These are phyloP conservation scores for Pecoramyces ruminantium DNA, from an alignment of 192 early-diverging fungal genomes.

Conservation along the genomic window DNA sequence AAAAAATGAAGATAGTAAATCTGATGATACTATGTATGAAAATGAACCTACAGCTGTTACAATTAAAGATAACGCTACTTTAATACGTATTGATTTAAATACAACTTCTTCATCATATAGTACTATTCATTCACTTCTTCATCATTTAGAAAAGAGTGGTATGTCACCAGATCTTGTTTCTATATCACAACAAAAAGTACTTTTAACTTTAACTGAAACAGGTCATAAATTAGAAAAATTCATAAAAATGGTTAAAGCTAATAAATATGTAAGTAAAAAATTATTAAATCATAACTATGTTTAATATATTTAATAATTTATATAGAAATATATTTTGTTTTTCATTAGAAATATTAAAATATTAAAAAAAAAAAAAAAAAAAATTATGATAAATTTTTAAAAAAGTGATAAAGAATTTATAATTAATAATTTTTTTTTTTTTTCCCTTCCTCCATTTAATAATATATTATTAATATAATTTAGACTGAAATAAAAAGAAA, in stretches of 20 bases:
- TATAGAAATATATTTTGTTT: too few species aligned
- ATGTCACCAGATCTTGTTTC: not conserved
- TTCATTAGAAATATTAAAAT: too few species aligned
- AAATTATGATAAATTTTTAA: too few species aligned
- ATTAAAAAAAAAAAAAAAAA: too few species aligned
- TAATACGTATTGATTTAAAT: not conserved
- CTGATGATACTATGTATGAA: not conserved
- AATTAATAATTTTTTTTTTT: not conserved
- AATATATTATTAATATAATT: not conserved
- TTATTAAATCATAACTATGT: too few species aligned
- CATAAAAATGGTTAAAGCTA: not conserved
- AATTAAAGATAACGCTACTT: conserved; percentile 71
- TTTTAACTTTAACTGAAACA: not conserved
- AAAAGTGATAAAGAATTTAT: too few species aligned
- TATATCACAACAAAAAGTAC: not conserved
- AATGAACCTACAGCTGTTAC: conserved; percentile 65
- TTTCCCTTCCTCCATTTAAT: not conserved
- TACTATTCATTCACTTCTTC: not conserved
- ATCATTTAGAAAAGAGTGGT: not conserved
- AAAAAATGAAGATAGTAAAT: conserved; percentile 1
- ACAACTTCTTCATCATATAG: not conserved
- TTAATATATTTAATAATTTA: too few species aligned
- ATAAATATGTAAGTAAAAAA: not conserved
- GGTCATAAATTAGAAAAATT: not conserved
- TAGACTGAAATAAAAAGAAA: not conserved